Conservation (phyloP, 108 stramenopile genomes). For the Cyclotella baltica region DNA sequence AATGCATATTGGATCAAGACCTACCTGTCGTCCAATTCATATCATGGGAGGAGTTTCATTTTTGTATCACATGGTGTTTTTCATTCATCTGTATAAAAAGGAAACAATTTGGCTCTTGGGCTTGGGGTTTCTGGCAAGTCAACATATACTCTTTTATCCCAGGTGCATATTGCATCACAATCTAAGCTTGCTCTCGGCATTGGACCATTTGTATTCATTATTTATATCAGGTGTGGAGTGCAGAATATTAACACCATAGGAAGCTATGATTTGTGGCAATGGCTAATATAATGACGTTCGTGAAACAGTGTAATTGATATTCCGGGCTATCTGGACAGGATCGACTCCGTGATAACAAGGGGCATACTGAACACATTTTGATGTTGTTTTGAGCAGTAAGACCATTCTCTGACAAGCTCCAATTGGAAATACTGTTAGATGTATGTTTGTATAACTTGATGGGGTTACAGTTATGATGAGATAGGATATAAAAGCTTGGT, state of each 20-base stretch:
- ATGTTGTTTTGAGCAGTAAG: neutral
- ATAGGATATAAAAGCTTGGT: too few species aligned
- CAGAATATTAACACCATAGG: neutral
- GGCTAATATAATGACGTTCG: neutral
- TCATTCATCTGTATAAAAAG: neutral
- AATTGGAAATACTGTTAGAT: neutral
- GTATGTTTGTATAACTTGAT: neutral
- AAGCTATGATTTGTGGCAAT: neutral
- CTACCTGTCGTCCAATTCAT: neutral
- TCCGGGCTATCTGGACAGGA: neutral
- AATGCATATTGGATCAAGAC: neutral
- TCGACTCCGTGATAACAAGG: neutral
- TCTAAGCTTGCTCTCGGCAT: neutral
- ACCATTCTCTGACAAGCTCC: neutral
- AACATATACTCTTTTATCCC: neutral
- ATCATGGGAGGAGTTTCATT: neutral
- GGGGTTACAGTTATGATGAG: neutral
- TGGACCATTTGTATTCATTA: neutral
- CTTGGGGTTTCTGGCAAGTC: neutral
- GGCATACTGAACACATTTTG: neutral
- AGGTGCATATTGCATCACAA: neutral
- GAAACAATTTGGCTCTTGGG: neutral
- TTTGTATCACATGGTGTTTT: neutral
- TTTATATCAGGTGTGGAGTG: neutral
- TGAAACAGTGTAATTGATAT: neutral